phyloP scores from a whole-genome alignment of 2,329 filamentous ascomycete genomes.

The Verticillium nubilum region DNA sequence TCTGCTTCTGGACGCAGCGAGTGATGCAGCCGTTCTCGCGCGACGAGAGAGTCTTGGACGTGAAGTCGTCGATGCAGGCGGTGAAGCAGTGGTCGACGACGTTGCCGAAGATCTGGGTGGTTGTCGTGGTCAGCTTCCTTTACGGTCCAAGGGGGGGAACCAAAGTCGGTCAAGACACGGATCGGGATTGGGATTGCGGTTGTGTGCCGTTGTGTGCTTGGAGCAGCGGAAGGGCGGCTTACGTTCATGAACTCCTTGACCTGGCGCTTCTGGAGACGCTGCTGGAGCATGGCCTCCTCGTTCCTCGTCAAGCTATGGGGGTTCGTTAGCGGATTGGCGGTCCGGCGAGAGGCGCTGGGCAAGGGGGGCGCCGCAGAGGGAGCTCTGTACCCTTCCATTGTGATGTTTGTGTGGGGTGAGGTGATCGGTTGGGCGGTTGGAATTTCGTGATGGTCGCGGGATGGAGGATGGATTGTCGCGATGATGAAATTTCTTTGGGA shows the following conservation, averaged over 20 bases:
- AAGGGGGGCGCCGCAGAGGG: not conserved
- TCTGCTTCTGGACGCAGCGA: constrained; percentile 93
- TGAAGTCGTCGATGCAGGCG: constrained; percentile 97
- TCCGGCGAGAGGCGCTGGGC: not conserved
- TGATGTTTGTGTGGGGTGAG: not conserved
- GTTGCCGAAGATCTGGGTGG: constrained; percentile 51
- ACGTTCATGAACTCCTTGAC: constrained; percentile 99
- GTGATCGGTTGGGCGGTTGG: not conserved
- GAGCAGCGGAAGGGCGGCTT: constrained; percentile 27
- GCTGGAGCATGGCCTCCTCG: constrained; percentile 90
- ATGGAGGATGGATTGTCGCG: constrained; percentile 6
- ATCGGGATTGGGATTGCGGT: no score
- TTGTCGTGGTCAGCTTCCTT: not conserved
- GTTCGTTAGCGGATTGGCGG: constrained; percentile 5
- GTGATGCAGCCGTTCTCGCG: constrained; percentile 89
- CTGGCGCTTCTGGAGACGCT: constrained; percentile 95
- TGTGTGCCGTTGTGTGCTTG: not conserved
- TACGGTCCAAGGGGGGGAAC: not conserved
- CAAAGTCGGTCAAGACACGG: no score
- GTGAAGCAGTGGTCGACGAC: constrained; percentile 89
- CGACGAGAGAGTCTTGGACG: constrained; percentile 84
- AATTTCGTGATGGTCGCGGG: not conserved
- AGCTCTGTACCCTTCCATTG: constrained; percentile 16
- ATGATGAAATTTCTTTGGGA: constrained; percentile 14
- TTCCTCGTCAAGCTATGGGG: constrained; percentile 55